Evolutionary conservation across 2,329 filamentous ascomycete species (phyloP), one percentile per base, ranked within the genome.

Genomic region (Ceratocystis cacaofunesta): DNA sequence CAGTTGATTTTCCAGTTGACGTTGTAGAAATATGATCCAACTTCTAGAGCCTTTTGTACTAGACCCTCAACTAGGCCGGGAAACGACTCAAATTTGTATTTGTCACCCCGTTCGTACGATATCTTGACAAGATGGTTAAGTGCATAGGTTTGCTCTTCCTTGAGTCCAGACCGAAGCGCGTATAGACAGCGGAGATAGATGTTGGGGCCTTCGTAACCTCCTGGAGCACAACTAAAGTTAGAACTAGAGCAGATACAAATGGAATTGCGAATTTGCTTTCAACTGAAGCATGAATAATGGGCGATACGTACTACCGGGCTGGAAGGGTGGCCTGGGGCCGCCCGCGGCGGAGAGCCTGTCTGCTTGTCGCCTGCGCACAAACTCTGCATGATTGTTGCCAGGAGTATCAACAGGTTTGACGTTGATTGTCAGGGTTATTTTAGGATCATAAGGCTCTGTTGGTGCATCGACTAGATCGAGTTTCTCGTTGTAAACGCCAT

Each of bases 41-140:
- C 82, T 68, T 92, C 85, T 62, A 96, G 78, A 1, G 88, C 86
- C 72, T 95, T 95, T 68, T 91, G 88, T 65, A 95, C 85, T 8
- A 99, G 80, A 2, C 89, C 89, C 74, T 97, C 94, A 0, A 90
- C 90, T 32, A 99, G 80, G 8, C 90, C 87, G 1, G 89, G 87
- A 70, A 96, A 97, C 4, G 90, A 89, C 70, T 95, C 91, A 70
- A 97, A 96, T 68, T 90, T 88, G 76, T 95, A 96, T 75, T 96
- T 96, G 73, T 97, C 94, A 58, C 92, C 92, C 55, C 92, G 84
- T 74, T 97, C 92, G 72, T 87, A 94, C 0, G 92, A 96, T 32
- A 97, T 96, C 73, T 96, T 95, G 67, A 97, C 91, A 3, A 97
- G 78, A 71, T 97, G 92, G 71, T 95, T 90, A 10, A 97, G 78